These are phyloP conservation scores for Starmerella roubikii DNA, from an alignment of 805 yeast genomes.

Conservation along the genomic window DNA sequence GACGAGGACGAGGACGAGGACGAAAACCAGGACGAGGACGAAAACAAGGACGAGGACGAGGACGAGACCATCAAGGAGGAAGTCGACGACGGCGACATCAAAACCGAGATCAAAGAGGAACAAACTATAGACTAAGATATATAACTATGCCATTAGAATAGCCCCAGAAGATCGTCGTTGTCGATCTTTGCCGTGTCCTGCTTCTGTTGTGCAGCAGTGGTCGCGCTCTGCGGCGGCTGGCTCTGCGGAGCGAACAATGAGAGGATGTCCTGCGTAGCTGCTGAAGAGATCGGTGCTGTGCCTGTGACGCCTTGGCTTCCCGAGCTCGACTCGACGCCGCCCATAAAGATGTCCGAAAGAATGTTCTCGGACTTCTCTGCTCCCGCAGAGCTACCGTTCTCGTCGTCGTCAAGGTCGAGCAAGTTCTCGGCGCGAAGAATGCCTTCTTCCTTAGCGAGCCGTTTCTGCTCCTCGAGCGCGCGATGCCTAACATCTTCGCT, in stretches of 20 bases:
- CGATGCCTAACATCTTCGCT: constrained; percentile 31
- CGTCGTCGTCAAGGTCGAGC: constrained; percentile 49
- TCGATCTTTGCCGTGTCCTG: neutral
- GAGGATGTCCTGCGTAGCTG: constrained; percentile 34
- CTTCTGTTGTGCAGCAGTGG: neutral
- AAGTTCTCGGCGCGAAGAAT: constrained; percentile 35
- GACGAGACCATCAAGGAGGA: neutral
- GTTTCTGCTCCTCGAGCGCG: constrained; percentile 64
- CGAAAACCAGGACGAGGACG: neutral
- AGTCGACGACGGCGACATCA: neutral
- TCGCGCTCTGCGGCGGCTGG: neutral
- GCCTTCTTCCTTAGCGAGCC: constrained; percentile 57
- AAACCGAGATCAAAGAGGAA: constrained; percentile 2
- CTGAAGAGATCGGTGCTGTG: constrained; percentile 12
- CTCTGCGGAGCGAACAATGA: constrained; percentile 29
- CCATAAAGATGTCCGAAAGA: constrained; percentile 20
- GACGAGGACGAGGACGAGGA: neutral
- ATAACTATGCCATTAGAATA: no score
- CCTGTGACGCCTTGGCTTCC: constrained; percentile 2
- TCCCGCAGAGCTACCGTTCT: constrained; percentile 17
- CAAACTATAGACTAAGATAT: no score
- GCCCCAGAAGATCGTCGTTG: constrained; percentile 24
- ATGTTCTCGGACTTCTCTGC: constrained; percentile 14
- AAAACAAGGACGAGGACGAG: neutral
- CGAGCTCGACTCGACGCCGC: constrained; percentile 8